Evolutionary conservation across 108 stramenopile genomes (phyloP).

Genomic region (Conticribra weissflogii): DNA sequence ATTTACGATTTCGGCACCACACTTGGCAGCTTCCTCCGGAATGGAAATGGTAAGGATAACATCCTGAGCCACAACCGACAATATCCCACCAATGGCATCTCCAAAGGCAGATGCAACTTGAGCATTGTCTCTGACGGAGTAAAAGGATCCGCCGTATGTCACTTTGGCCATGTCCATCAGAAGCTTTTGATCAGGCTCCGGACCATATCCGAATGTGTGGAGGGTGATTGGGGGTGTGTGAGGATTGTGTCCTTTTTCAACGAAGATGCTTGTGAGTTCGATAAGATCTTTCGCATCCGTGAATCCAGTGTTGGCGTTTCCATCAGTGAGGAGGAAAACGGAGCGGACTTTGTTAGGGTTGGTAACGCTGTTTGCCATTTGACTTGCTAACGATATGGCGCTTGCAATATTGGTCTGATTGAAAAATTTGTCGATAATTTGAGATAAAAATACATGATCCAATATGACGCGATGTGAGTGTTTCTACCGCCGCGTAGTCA

Average conservation of each 20-base stretch:
- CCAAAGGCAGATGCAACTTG: constrained; percentile 67
- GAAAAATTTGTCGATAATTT: no score
- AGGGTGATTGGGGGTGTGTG: constrained; percentile 41
- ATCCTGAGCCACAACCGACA: constrained; percentile 67
- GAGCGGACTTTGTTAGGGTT: constrained; percentile 52
- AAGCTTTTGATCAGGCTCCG: constrained; percentile 52
- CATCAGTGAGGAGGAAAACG: constrained; percentile 74
- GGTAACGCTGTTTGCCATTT: constrained; percentile 32
- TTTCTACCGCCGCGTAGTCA: no score
- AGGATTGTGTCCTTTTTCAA: constrained; percentile 23
- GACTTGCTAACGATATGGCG: constrained; percentile 39
- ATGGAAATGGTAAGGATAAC: constrained; percentile 47
- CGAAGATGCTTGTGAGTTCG: constrained; percentile 41
- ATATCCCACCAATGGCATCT: constrained; percentile 69
- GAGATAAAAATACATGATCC: no score
- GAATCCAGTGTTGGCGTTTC: constrained; percentile 68
- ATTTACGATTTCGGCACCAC: constrained; percentile 42
- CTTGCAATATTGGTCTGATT: constrained; percentile 58
- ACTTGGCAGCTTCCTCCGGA: constrained; percentile 21
- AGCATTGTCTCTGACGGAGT: constrained; percentile 56
- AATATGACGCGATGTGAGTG: no score
- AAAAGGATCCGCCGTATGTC: constrained; percentile 57
- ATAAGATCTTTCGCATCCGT: constrained; percentile 34
- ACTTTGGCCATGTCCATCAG: constrained; percentile 48
- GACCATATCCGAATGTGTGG: constrained; percentile 74